These are phyloP conservation scores for Drechslerella coelobrocha DNA, from an alignment of 2,329 filamentous ascomycete genomes.

Conservation along the genomic window DNA sequence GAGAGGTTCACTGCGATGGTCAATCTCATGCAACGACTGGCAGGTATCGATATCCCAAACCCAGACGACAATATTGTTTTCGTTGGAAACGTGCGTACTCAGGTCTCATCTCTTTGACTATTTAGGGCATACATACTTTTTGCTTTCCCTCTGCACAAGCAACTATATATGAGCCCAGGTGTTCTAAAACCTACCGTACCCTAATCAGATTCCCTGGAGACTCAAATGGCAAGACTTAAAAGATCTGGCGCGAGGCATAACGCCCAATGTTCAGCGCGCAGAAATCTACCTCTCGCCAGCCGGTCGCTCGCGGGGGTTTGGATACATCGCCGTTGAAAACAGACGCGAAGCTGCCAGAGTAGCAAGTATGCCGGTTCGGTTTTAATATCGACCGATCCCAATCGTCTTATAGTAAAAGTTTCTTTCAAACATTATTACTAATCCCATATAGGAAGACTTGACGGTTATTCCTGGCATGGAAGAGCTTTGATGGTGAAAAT, in stretches of 20 bases:
- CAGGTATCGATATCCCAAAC: too few species aligned
- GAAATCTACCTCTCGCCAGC: conserved; percentile 47
- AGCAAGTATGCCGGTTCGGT: conserved; percentile 33
- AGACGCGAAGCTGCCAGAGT: conserved; percentile 48
- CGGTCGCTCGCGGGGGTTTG: conserved; percentile 49
- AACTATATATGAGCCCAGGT: too few species aligned
- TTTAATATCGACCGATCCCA: not conserved
- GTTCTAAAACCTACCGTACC: too few species aligned
- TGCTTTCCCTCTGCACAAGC: too few species aligned
- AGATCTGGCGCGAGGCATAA: conserved; percentile 48
- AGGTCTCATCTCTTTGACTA: too few species aligned
- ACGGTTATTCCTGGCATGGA: conserved; percentile 43
- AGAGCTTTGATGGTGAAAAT: conserved; percentile 41
- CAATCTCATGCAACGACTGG: too few species aligned
- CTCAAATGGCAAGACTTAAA: conserved; percentile 52
- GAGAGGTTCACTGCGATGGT: too few species aligned
- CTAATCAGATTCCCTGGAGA: conserved; percentile 43
- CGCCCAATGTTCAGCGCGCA: conserved; percentile 42
- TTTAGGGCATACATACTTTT: too few species aligned
- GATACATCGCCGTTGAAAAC: conserved; percentile 46
- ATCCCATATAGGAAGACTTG: conserved; percentile 36
- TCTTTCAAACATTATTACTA: too few species aligned
- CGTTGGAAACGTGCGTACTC: too few species aligned
- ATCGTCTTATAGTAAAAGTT: not conserved
- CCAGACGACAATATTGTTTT: too few species aligned